These are phyloP conservation scores for Wickerhamomyces canadensis DNA, from an alignment of 805 yeast species.

Conservation along the genomic window DNA sequence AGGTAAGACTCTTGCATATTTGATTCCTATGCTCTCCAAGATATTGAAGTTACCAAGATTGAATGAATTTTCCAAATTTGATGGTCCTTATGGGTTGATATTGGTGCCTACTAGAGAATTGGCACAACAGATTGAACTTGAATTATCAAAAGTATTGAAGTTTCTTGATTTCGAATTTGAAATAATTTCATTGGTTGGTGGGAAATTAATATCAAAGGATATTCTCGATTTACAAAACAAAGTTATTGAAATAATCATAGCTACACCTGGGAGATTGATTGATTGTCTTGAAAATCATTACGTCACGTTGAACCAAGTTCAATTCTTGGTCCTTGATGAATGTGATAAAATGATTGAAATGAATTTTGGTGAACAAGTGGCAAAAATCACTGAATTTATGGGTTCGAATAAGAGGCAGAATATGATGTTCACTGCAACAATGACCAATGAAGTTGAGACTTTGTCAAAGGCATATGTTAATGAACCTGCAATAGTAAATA, in stretches of 20 bases:
- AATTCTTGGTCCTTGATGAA: constrained; percentile 79
- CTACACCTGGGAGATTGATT: constrained; percentile 89
- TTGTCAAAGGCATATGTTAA: constrained; percentile 58
- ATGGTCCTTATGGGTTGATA: constrained; percentile 71
- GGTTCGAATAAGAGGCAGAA: constrained; percentile 52
- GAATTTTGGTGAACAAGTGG: constrained; percentile 84
- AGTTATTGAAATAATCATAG: constrained; percentile 78
- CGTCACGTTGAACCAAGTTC: constrained; percentile 53
- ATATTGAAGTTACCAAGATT: constrained; percentile 41
- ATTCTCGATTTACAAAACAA: constrained; percentile 44
- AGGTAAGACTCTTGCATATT: constrained; percentile 85
- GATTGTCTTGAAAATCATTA: constrained; percentile 74
- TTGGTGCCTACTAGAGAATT: constrained; percentile 93
- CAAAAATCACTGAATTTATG: constrained; percentile 49
- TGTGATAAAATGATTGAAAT: constrained; percentile 94
- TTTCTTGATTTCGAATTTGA: constrained; percentile 38
- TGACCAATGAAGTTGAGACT: constrained; percentile 68
- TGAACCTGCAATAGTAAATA: constrained; percentile 55
- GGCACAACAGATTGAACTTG: constrained; percentile 78
- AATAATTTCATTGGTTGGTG: constrained; percentile 77
- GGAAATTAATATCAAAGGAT: constrained; percentile 78
- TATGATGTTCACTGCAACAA: constrained; percentile 93
- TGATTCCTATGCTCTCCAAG: constrained; percentile 64
- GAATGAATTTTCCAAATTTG: constrained; percentile 39
- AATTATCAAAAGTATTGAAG: constrained; percentile 48